phyloP scores from a whole-genome alignment of 2,329 filamentous ascomycete species.

The Cyphellophora attinorum region DNA sequence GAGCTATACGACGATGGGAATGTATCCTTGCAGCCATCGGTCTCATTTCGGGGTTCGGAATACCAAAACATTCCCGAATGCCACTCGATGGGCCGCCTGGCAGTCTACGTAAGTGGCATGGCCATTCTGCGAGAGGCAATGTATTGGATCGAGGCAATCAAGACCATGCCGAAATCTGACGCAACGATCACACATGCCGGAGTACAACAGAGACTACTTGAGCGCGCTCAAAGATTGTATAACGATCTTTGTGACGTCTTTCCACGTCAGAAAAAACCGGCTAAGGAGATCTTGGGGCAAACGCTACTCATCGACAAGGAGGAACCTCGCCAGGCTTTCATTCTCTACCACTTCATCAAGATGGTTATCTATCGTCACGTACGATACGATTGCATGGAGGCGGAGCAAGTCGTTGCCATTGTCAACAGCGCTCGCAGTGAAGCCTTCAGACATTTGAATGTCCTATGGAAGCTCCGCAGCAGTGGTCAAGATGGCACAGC shows the following conservation, averaged over 20 bases:
- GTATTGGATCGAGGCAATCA: conserved; percentile 34
- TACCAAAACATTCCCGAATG: not conserved
- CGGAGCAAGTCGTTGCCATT: conserved; percentile 4
- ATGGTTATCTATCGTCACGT: conserved; percentile 16
- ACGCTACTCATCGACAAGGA: conserved; percentile 1
- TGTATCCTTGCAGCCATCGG: conserved; percentile 44
- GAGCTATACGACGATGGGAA: conserved; percentile 52
- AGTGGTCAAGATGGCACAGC: conserved; percentile 4
- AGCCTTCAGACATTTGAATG: conserved; percentile 9
- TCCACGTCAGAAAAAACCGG: conserved; percentile 6
- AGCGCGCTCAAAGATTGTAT: too few species aligned
- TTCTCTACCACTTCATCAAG: conserved; percentile 14
- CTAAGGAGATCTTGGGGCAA: conserved; percentile 1
- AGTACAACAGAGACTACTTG: conserved; percentile 6
- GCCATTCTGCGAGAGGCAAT: not conserved
- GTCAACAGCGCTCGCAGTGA: conserved; percentile 9
- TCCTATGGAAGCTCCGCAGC: conserved; percentile 12
- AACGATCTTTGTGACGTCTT: too few species aligned
- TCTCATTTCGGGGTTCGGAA: not conserved
- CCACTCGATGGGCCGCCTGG: not conserved
- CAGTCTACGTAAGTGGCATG: not conserved
- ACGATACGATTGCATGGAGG: conserved; percentile 6
- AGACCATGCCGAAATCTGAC: not conserved
- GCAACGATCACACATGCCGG: not conserved
- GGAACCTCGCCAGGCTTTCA: conserved; percentile 9